Evolutionary conservation across 352 stramenopile genomes (phyloP).

Genomic region (Blastocystis sp.): DNA sequence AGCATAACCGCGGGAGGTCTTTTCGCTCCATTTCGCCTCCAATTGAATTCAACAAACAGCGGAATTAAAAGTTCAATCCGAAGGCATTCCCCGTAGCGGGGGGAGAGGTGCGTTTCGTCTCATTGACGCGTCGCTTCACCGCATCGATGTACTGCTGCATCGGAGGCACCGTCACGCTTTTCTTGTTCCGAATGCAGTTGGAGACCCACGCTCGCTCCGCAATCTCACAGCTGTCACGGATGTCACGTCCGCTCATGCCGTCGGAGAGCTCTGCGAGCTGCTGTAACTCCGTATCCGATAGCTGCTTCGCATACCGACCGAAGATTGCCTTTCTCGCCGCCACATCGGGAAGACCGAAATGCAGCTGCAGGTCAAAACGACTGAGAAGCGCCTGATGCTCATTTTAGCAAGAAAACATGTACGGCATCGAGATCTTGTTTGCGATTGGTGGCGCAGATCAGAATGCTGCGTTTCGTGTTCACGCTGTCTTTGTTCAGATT

Average conservation of each 20-base stretch:
- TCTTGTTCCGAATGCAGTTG: conserved; percentile 73
- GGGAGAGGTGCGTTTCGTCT: not conserved
- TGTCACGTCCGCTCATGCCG: conserved; percentile 79
- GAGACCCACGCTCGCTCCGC: conserved; percentile 80
- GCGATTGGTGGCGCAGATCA: conserved; percentile 81
- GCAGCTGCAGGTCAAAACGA: conserved; percentile 80
- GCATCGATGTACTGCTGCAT: conserved; percentile 69
- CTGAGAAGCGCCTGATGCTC: conserved; percentile 68
- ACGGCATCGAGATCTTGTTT: conserved; percentile 80
- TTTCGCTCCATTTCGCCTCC: not conserved
- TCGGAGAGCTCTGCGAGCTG: conserved; percentile 70
- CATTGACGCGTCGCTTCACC: conserved; percentile 67
- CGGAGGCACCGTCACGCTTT: conserved; percentile 67
- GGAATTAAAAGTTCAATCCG: conserved; percentile 11
- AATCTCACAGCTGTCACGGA: conserved; percentile 85
- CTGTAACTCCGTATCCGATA: conserved; percentile 67
- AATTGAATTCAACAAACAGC: not conserved
- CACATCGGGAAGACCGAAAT: conserved; percentile 76
- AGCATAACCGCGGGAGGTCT: not conserved
- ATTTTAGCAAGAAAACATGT: not conserved
- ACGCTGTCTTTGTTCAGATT: conserved; percentile 64
- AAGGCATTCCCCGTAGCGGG: not conserved
- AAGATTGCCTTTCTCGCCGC: conserved; percentile 74
- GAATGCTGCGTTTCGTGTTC: conserved; percentile 61
- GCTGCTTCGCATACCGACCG: conserved; percentile 76